Evolutionary conservation across 179 eudicot species (phyloP), one percentile per base, ranked within the genome.

Genomic region (Gypsophila paniculata): DNA sequence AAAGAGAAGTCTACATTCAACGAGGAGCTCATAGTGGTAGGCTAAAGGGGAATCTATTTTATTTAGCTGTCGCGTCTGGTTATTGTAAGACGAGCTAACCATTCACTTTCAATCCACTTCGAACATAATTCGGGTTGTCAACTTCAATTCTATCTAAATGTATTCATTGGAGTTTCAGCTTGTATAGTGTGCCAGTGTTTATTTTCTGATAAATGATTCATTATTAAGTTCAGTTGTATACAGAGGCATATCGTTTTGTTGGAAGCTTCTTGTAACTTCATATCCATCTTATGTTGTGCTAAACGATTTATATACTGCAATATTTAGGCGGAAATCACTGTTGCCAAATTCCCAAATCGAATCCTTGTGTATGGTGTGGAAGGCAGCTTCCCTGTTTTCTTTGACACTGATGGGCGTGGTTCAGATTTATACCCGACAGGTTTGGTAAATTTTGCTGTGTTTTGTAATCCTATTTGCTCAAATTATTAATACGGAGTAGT

Each of bases 371-470:
- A 93, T 82, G 85, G 93, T 22, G 73, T 91, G 61, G 98, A 93
- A 76, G 97, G 91, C 75, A 86, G 88, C 72, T 77, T 83, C 73
- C 96, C 98, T 9, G 74, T 93, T 85, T 87, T 93, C 72, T 89
- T 88, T 68, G 98, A 93, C 78, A 66, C 71, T 66, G 97, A 93
- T 80, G 97, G 97, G 26, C 87, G 98, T 74, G 94, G 97, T 63
- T 82, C 84, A 5, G 91, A 89, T 55, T 55, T 93, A 68, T 89
- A 82, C 78, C 98, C 98, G 23, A 89, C 97, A 79, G 98, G 98
- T 93, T 74, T 29, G 38, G 14, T 21, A 62, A 42, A 17, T 39
- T 36, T 15, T 6, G 39, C 29, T 12, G 68, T 6, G 52, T 29
- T n/a, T 34, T 52, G 9, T 73, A 8, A 6, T 9, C 54, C 17